Evolutionary conservation across 2,329 filamentous ascomycete species (phyloP).

Genomic region (Cladosporium sp.): DNA sequence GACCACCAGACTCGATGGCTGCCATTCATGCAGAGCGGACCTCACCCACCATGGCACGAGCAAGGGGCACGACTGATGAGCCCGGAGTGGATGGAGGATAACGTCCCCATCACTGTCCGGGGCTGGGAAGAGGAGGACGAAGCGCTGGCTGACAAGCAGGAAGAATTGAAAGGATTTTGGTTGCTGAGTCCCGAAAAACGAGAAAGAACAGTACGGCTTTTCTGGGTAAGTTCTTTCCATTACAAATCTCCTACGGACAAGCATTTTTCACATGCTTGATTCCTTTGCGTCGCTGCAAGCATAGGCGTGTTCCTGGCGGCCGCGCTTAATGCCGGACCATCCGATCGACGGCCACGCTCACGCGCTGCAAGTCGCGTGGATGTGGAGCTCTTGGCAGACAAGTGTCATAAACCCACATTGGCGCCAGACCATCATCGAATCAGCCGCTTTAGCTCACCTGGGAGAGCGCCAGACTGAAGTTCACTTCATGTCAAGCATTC

Average conservation of each 20-base stretch:
- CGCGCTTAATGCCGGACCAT: not conserved
- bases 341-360: not conserved
- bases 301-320: constrained; percentile 5
- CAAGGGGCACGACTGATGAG: constrained; percentile 39
- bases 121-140: constrained; percentile 58
- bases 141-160: constrained; percentile 38
- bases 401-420: constrained; percentile 1
- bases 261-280: constrained; percentile 9
- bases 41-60: constrained; percentile 34
- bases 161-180: constrained; percentile 52
- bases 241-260: not conserved
- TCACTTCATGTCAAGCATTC: constrained; percentile 22
- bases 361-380: not conserved
- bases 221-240: constrained; percentile 32
- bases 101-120: constrained; percentile 48
- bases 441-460: constrained; percentile 40
- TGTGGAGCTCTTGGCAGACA: constrained; percentile 12
- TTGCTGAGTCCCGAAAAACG: constrained; percentile 44
- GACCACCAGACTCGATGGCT: constrained; percentile 38
- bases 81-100: constrained; percentile 50
- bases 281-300: not conserved
- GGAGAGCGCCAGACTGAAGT: constrained; percentile 42
- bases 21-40: constrained; percentile 40
- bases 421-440: constrained; percentile 4
- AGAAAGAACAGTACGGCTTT: constrained; percentile 35